Conservation (phyloP, 225 moss, liverwort and hornwort genomes). For the Bryoerythrophyllum caledonicum region DNA sequence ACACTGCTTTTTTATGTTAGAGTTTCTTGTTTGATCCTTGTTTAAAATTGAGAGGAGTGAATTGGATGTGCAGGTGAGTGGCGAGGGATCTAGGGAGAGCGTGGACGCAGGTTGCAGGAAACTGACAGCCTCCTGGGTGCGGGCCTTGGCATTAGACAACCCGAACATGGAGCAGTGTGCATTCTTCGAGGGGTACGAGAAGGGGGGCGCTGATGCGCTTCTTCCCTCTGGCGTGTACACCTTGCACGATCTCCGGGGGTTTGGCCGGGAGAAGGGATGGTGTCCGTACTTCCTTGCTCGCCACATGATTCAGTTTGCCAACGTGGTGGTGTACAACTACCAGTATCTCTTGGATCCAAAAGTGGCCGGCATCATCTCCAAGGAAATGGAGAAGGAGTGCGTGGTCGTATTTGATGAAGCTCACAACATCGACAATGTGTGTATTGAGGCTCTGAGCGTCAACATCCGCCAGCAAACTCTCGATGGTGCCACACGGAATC, state of each 20-base stretch:
- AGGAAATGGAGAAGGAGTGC: slow-evolving; percentile 98
- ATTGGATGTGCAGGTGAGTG: slow-evolving; percentile 60
- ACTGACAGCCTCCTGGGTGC: slow-evolving; percentile 99
- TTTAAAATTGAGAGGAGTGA: background rate
- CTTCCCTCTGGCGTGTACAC: slow-evolving; percentile 93
- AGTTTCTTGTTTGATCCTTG: background rate
- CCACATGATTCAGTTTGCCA: slow-evolving; percentile 98
- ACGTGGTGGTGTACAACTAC: slow-evolving; percentile 96
- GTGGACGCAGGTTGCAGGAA: slow-evolving; percentile 98
- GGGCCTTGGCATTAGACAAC: slow-evolving; percentile 72
- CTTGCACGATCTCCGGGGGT: slow-evolving; percentile 78
- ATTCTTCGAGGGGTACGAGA: slow-evolving; percentile 88
- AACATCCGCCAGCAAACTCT: slow-evolving; percentile 98
- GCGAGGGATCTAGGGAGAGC: slow-evolving; percentile 96
- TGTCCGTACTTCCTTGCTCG: slow-evolving; percentile 98
- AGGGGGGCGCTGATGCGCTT: slow-evolving; percentile 67
- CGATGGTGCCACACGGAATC: slow-evolving; percentile 90
- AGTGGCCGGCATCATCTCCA: slow-evolving; percentile 94
- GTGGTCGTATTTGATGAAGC: slow-evolving; percentile 99
- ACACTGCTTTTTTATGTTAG: no score
- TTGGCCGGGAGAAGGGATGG: slow-evolving; percentile 91
- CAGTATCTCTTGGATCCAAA: slow-evolving; percentile 98
- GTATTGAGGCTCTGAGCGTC: slow-evolving; percentile 97
- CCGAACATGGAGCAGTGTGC: slow-evolving; percentile 68
- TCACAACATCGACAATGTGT: slow-evolving; percentile 98